Evolutionary conservation across 2,329 filamentous ascomycete species (phyloP), one percentile per base, ranked within the genome.

Genomic region (Verticillium alfalfae): DNA sequence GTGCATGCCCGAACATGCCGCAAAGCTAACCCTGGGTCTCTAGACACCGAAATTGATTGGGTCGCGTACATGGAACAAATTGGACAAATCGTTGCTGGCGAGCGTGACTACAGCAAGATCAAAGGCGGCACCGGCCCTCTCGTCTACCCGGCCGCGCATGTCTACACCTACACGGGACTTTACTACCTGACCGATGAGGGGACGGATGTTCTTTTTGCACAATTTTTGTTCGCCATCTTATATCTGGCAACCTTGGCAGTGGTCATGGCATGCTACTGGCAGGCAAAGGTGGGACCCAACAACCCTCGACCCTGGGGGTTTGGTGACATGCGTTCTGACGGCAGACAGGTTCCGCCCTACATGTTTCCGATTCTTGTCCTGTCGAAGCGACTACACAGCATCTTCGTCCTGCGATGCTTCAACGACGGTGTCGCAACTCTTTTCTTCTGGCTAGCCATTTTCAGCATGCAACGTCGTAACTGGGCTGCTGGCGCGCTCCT

Each of bases 1-100:
- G 56, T 36, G n/a, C 15, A 31, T 39, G n/a, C 26, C 10, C 26
- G 7, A 13, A 12, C 26, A 15, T 36, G 26, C 10, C 18, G 22
- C 45, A 16, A 31, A 38, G 15, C 15, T 54, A 60, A 64, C 55
- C 60, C 52, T 18, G 45, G 18, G 49, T 31, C 55, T 57, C 54
- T 67, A 83, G 95, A 99, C 73, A 99, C 95, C 54, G 95, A 99
- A 76, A 99, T 99, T 71, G 95, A 99, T 77, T 99, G 94, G 94
- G 84, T 84, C 63, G 92, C 95, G 0, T 99, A 99, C 76, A 98
- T 99, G 93, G 85, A 97, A 73, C 95, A 99, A 71, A 83, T 98
- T 55, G 78, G 84, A 49, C 88, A 93, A 68, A 95, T 90, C 70
- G 78, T 93, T 56, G 82, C 85, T 18, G 95, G 95, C 70, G 93